Conservation (phyloP, 208 protist species). For the Leptomonas pyrrhocoris region DNA sequence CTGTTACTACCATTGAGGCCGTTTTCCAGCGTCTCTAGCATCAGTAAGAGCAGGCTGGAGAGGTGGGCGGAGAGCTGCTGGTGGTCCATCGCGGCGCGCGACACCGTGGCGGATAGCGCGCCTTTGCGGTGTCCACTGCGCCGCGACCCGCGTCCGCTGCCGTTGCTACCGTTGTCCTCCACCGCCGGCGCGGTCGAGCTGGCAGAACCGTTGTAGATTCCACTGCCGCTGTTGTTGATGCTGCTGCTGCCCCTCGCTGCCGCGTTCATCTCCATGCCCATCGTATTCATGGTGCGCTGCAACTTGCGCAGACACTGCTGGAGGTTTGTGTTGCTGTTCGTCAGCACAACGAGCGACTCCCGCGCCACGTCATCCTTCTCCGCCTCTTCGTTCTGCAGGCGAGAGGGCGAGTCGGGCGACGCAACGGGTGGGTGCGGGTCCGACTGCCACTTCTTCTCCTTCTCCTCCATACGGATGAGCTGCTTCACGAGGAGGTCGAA, state of each 20-base stretch:
- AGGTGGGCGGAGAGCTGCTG: constrained; percentile 29
- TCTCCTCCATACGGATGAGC: constrained; percentile 52
- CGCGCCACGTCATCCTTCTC: constrained; percentile 26
- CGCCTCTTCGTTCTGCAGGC: constrained; percentile 1
- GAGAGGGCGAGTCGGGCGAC: constrained; percentile 6
- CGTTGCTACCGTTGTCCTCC: constrained; percentile 2
- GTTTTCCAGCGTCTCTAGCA: constrained; percentile 22
- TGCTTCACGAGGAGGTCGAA: constrained; percentile 56
- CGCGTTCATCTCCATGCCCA: constrained; percentile 5
- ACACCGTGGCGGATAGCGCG: constrained; percentile 24
- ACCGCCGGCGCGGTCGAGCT: too few species aligned
- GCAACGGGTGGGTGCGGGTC: neutral
- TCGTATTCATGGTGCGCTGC: constrained; percentile 11
- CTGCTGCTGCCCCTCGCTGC: neutral
- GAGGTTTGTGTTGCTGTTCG: constrained; percentile 29
- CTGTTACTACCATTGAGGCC: neutral
- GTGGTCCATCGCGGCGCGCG: constrained; percentile 29
- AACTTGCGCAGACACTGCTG: constrained; percentile 35
- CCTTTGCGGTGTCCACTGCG: constrained; percentile 31
- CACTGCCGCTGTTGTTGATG: neutral
- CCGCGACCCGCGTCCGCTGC: constrained; percentile 9
- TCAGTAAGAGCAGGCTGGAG: constrained; percentile 14
- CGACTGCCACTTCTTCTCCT: constrained; percentile 32
- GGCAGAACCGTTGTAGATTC: too few species aligned
- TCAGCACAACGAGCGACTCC: constrained; percentile 26